Evolutionary conservation across 805 yeast species (phyloP), one percentile per base, ranked within the genome.

Genomic region (Saturnispora hagleri): DNA sequence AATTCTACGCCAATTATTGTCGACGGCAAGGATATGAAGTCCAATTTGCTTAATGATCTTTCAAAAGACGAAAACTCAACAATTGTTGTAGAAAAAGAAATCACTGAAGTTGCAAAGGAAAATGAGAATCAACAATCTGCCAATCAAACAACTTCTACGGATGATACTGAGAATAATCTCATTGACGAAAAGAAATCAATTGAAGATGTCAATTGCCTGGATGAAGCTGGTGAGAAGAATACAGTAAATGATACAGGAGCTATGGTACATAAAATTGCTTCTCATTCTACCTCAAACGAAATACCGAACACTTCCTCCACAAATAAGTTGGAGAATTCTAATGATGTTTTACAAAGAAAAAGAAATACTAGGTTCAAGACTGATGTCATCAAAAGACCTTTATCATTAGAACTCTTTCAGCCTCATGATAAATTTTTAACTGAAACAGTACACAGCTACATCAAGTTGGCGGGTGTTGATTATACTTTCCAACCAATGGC

Each of bases 401-500:
- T 49, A 5, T 20, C 41, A 3, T 10, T 26, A 7, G 47, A 49
- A 49, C 31, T 49, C 28, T 48, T 58, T 55, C 17, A 15, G 8
- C 34, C 26, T 5, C 52, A 49, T 35, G 55, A 54, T 45, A 13
- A 17, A 9, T 56, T 57, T 4, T 41, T 52, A 3, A 50, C 54
- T 5, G 46, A 42, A 5, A 55, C 58, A 0, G 33, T 65, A 4
- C 52, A 58, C 1, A 49, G 55, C 18, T 64, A 51, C 47, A 18
- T 63, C 6, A 48, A 47, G 2, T 46, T 57, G 15, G 55, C 62
- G 46, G 77, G 70, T 36, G 63, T 73, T 7, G 72, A 76, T 1
- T 57, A 71, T 54, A 50, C 67, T 10, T 69, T 72, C 68, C 73
- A 72, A 53, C 71, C 72, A 47, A 68, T 74, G 55, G 61, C 73